Base-by-base conservation (phyloP, 2,329 filamentous ascomycete genomes). In the Lecanicillium sp. region DNA sequence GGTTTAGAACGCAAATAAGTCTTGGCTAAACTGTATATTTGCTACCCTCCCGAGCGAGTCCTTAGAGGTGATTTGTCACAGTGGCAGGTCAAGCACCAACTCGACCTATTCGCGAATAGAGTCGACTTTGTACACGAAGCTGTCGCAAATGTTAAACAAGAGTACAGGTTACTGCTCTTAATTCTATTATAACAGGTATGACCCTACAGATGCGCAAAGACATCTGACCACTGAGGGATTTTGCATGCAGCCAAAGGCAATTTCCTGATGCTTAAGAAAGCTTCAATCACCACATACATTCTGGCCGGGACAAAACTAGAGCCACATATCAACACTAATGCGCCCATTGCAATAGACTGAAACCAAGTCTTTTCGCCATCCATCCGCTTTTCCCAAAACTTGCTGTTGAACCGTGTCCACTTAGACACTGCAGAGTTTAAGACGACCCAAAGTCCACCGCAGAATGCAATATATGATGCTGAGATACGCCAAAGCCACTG, bases 281-380 rank as follows among this genome's bases (percentile, higher is more conserved):
- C 55, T 44, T 60, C 56, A 3, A 58, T 44, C 9, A 60, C 56
- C 9, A 60, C 27, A 32, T 52, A 60, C 3, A 53, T 29, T 11
- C 56, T 54, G 1, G 56, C 53, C 4, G 53, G 33, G n/a, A 54
- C 42, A 17, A 55, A 51, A 1, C 27, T 30, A 8, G 14, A 14
- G 8, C 27, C 27, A 14, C 27, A 30, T 30, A 30, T 14, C 8
- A 30, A 8, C 8, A 30, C 27, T 8, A 14, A 8, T 8, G 27
- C 27, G 14, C 49, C 14, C 1, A 41, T 20, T n/a, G 49, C 15
- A 1, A 52, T n/a, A 4, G 21, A 39, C 12, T 36, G 37, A 2
- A 53, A 15, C 10, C 37, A 5, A 7, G 19, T 23, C 37, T 46
- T 53, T 1, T 7, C 37, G 19, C 3, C 44, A 21, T 32, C 44